Evolutionary conservation across 2,329 filamentous ascomycete species (phyloP), one percentile per base, ranked within the genome.

Genomic region (Endocalyx cinctus): DNA sequence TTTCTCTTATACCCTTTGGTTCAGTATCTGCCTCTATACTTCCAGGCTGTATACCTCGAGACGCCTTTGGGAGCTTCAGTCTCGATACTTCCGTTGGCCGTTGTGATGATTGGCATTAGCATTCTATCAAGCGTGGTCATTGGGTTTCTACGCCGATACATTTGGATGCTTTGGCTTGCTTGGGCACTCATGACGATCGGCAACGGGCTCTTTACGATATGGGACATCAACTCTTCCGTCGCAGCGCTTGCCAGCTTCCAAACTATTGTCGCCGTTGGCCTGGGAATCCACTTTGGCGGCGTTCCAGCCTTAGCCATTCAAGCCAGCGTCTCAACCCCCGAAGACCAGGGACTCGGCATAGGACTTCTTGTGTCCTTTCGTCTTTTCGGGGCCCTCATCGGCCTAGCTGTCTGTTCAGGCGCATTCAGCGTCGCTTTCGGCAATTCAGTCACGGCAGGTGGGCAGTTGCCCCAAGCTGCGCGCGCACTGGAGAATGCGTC

Each of bases 11-110:
- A 47, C 37, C 35, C 49, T 1, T 34, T 57, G 7, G 27, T 58
- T 7, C 44, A 43, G n/a, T 61, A 60, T 35, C 16, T 61, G 2
- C 60, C 59, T 0, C 31, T 60, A 1, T 54, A 55, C 25, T 62
- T 51, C 38, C 57, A 63, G 34, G 51, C 59, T 6, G 51, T 62
- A 2, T 31, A 42, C 15, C 43, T 54, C 14, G 33, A 60, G 15
- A 43, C 50, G 0, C 43, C 54, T 0, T 29, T 62, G 3, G 17
- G 35, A 12, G 45, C 58, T 3, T 55, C 51, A 10, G 41, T 59
- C 1, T 44, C 45, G 4, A 18, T 57, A 6, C 29, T 57, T n/a
- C 57, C 53, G 13, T 29, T 23, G 8, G 8, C 8, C 20, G 20
- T n/a, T n/a, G 20, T 23, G 8, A 23, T 23, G 20, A 23, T 23